These are phyloP conservation scores for Fistulifera pelliculosa DNA, from an alignment of 108 stramenopile genomes.

Conservation along the genomic window DNA sequence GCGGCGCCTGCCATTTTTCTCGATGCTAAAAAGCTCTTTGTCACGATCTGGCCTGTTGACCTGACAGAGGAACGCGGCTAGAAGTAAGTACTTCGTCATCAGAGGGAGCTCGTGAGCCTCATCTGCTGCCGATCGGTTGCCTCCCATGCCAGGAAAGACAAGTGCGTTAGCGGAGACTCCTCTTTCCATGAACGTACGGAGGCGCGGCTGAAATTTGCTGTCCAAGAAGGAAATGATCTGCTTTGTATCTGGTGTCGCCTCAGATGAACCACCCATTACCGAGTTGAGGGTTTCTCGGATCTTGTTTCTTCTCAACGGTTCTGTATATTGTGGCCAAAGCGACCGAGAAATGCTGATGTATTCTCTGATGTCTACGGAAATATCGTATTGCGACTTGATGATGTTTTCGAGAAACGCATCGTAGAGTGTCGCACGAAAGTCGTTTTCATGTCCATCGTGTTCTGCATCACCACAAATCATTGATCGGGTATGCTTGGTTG, in stretches of 20 bases:
- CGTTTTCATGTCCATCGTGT: not conserved
- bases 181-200: not conserved
- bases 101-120: constrained; percentile 16
- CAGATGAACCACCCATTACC: too few relatives aligned
- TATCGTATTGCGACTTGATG: constrained; percentile 22
- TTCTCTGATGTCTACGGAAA: constrained; percentile 36
- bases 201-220: not conserved
- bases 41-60: constrained; percentile 44
- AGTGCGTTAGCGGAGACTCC: not conserved
- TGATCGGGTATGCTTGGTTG: too few relatives aligned
- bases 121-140: not conserved
- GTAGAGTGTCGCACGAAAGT: not conserved
- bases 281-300: constrained; percentile 7
- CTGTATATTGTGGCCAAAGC: constrained; percentile 36
- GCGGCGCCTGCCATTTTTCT: constrained; percentile 27
- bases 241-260: not conserved
- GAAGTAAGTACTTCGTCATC: constrained; percentile 36
- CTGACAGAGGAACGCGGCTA: constrained; percentile 53
- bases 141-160: not conserved
- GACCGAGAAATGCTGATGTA: constrained; percentile 28
- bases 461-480: too few relatives aligned
- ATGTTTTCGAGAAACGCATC: constrained; percentile 11
- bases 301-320: constrained; percentile 17
- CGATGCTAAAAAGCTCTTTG: constrained; percentile 32
- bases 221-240: not conserved